Conservation (phyloP, 306 rosid species). For the Acmispon strigosus region DNA sequence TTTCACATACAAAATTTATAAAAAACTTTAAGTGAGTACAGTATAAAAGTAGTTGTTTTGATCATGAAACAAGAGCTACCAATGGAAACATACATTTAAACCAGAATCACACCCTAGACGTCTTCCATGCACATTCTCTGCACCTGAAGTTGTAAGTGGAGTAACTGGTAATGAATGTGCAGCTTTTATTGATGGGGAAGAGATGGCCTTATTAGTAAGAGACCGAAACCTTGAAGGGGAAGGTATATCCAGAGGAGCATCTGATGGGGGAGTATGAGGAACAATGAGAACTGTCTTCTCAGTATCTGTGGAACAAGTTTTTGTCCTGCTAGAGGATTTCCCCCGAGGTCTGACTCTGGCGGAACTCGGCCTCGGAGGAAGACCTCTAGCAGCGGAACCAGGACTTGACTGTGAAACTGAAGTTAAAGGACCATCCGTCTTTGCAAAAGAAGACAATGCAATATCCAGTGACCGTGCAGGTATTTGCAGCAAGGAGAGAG, state of each 20-base stretch:
- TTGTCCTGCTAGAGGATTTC: constrained; percentile 4
- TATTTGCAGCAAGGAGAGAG: constrained; percentile 55
- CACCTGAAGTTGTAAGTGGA: constrained; percentile 44
- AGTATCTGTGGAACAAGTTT: constrained; percentile 29
- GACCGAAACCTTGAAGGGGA: constrained; percentile 45
- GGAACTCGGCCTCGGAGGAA: constrained; percentile 64
- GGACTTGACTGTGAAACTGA: constrained; percentile 33
- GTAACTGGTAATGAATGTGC: constrained; percentile 64
- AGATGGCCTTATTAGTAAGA: constrained; percentile 43
- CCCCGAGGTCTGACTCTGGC: constrained; percentile 38
- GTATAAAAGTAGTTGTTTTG: background rate
- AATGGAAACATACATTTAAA: constrained; percentile 36
- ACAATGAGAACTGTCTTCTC: constrained; percentile 54
- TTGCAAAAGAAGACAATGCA: constrained; percentile 38
- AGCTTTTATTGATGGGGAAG: constrained; percentile 40
- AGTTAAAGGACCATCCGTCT: constrained; percentile 24
- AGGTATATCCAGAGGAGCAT: constrained; percentile 42
- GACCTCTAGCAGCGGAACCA: constrained; percentile 42
- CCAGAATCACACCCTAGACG: constrained; percentile 27
- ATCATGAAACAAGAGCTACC: background rate
- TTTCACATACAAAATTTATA: background rate
- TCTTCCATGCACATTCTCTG: constrained; percentile 24
- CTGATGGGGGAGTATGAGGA: constrained; percentile 43
- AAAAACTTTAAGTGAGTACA: background rate
- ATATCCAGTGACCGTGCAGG: constrained; percentile 54